Base-by-base conservation (phyloP, 768 basidiomycete genomes). In the Omphalotus guepiniiformis region DNA sequence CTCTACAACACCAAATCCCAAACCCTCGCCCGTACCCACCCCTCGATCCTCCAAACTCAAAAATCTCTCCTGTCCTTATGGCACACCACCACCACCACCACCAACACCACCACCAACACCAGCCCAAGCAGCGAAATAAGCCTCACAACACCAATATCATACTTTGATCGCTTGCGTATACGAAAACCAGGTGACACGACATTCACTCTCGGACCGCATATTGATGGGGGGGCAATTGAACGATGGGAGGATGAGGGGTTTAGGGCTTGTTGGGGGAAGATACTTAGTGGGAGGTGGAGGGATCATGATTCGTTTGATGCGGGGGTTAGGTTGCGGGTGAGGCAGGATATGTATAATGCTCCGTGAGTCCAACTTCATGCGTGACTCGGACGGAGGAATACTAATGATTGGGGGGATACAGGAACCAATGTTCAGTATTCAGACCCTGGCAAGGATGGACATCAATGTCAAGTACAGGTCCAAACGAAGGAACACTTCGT, bases 121-220 rank as follows among this genome's bases (percentile, higher is more conserved):
- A n/a, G n/a, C n/a, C 61, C 72, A 1, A 51, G 56, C 23, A 61
- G 73, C 22, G 60, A 65, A 22, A 62, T 84, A 46, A 70, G 68
- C 48, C 69, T 87, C 23, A 54, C 63, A 9, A 79, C 72, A 2
- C 85, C 86, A 1, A 63, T 90, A n/a, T 79, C 81, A 1, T 91
- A 91, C 62, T 85, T 80, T 49, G 88, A 92, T 63, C 74, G 88
- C 5, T 65, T 90, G 9, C 74, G 87, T 2, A 85, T 89, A 39
- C 76, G 89, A 4, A 73, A 72, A 23, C 85, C 87, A 0, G 89
- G 88, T 0, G 87, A 88, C 51, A 63, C 71, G 11, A 72, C 73
- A 39, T 89, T 89, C 57, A 73, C 79, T 0, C 66, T 89, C 2
- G 85, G 81, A 0, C 81, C 85, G 8, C 82, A 85, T 45, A 61